Percentiles rank a stretch among this genome's conserved stretches.
Conservation (phyloP, 495 filamentous ascomycete genomes). For the Hypoxylon perforatum region DNA sequence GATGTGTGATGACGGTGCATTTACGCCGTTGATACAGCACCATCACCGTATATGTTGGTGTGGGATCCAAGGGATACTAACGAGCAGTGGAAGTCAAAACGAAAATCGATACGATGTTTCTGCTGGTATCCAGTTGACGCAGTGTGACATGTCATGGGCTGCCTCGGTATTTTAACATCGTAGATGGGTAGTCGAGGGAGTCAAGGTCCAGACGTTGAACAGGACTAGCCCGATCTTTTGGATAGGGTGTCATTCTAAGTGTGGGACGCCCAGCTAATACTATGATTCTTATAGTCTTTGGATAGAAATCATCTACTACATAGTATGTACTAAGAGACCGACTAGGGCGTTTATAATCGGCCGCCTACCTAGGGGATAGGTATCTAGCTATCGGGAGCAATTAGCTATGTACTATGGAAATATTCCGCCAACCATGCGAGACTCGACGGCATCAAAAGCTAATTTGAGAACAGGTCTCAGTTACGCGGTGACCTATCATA, state of each 20-base stretch:
- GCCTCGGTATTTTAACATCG: constrained; percentile 35
- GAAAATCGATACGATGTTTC: neutral
- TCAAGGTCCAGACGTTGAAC: constrained; percentile 10
- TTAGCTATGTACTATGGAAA: neutral
- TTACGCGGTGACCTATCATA: constrained; percentile 37
- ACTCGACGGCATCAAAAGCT: constrained; percentile 2
- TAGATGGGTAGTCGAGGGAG: constrained; percentile 1
- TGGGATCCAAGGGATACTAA: constrained; percentile 5
- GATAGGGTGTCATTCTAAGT: constrained; percentile 19
- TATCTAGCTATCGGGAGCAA: too few relatives aligned
- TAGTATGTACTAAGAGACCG: neutral
- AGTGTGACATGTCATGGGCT: constrained; percentile 16
- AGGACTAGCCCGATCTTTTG: constrained; percentile 16
- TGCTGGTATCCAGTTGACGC: constrained; percentile 3
- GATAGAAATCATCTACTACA: too few relatives aligned
- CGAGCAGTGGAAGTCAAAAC: too few relatives aligned
- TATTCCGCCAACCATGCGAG: too few relatives aligned
- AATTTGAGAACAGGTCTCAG: constrained; percentile 12
- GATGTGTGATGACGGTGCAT: neutral
- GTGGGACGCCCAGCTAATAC: neutral
- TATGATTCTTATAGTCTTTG: constrained; percentile 3
- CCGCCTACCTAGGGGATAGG: constrained; percentile 1
- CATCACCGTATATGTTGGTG: constrained; percentile 9
- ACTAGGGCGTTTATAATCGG: constrained; percentile 1
- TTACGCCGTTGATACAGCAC: constrained; percentile 16